Evolutionary conservation across 2,329 filamentous ascomycete genomes (phyloP).

Genomic region (Calonectria montana): DNA sequence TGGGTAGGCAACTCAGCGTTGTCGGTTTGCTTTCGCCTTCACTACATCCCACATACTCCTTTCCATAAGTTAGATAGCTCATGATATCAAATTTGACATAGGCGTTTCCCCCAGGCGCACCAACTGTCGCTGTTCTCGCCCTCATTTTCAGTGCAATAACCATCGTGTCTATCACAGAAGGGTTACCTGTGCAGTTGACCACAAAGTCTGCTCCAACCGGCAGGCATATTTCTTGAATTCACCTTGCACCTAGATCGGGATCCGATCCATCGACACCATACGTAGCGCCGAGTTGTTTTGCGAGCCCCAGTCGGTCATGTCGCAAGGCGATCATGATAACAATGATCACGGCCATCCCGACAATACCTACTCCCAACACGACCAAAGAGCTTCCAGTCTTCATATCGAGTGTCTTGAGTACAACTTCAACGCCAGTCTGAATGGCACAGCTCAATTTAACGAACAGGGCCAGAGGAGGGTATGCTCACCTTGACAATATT

Average conservation of each 20-base stretch:
- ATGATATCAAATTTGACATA: conserved; percentile 25
- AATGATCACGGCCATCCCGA: conserved; percentile 31
- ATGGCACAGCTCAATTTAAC: conserved; percentile 29
- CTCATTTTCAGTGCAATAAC: conserved; percentile 14
- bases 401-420: conserved; percentile 25
- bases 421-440: conserved; percentile 27
- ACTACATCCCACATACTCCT: conserved; percentile 27
- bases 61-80: conserved; percentile 18
- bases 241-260: not conserved
- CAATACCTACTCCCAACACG: conserved; percentile 22
- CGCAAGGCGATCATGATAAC: conserved; percentile 30
- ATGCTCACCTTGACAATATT: conserved; percentile 21
- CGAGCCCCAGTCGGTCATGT: conserved; percentile 10
- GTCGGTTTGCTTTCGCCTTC: conserved; percentile 24
- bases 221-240: not conserved
- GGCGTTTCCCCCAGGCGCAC: conserved; percentile 9
- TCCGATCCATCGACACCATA: not conserved
- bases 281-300: conserved; percentile 25
- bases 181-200: conserved; percentile 31
- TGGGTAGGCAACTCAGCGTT: not conserved
- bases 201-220: conserved; percentile 27
- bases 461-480: conserved; percentile 11
- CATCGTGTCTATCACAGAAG: conserved; percentile 24
- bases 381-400: conserved; percentile 18
- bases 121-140: conserved; percentile 23